Evolutionary conservation across 1,284 basidiomycete species (phyloP), one percentile per base, ranked within the genome.

Genomic region (Cutaneotrichosporon arboriforme): DNA sequence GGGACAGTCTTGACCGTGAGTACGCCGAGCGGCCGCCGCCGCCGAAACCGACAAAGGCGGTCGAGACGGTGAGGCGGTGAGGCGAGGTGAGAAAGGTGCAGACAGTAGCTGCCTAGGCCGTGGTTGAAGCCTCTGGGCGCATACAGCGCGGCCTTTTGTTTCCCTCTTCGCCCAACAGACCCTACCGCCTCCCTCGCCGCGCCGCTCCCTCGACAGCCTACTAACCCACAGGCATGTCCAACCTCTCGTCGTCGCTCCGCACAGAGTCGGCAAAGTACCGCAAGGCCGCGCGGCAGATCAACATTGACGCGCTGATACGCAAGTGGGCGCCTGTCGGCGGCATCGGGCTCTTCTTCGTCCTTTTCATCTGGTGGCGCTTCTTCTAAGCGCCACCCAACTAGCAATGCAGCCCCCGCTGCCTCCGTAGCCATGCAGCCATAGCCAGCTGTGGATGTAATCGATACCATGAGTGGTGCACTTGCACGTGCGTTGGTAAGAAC

Each of bases 191-290:
- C 33, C n/a, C n/a, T n/a, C n/a, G n/a, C 33, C 15, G 9, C 33
- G 33, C 33, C 33, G 8, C 33, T 8, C 9, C 33, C 18, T 9
- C 7, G 2, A n/a, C 23, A 1, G 10, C 7, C 1, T 4, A 18
- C 12, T 52, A 49, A 8, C 54, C 49, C 4, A 1, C 63, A 93
- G 90, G 86, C 70, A 98, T 98, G 94, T 97, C 92, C 21, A 88
- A 92, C 70, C 80, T 98, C 59, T 97, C 93, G n/a, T 90, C 88
- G 13, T 96, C 91, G n/a, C 79, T 99, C 44, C 85, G 91, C 46
- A 89, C 93, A 50, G 94, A 99, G 76, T 96, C 92, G 23, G 88
- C 96, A 77, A 97, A 91, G 76, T 99, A 98, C 76, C 84, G 94
- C 54, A 94, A 90, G 76, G 91, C 92, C 14, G 92, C 94, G 22